Evolutionary conservation across 1,139 yeast genomes (phyloP).

Genomic region (Hemisphaericaspora lyxosophila): DNA sequence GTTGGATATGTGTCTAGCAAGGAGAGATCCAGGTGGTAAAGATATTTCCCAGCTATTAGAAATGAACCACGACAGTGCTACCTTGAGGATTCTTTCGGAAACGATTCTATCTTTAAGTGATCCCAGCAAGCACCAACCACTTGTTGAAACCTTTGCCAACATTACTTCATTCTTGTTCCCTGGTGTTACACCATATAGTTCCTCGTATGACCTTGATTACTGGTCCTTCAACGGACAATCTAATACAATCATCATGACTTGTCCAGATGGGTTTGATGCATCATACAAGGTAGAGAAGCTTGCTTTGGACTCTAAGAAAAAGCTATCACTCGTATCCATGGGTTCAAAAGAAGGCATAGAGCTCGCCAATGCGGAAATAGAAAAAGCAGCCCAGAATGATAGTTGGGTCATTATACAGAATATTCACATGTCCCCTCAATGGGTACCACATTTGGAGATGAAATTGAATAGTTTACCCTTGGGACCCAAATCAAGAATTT

Average conservation of each 20-base stretch:
- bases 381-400: slow-evolving; percentile 44
- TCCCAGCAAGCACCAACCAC: slow-evolving; percentile 5
- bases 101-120: slow-evolving; percentile 9
- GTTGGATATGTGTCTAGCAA: slow-evolving; percentile 11
- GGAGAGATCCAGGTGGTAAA: slow-evolving; percentile 7
- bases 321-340: slow-evolving; percentile 57
- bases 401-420: slow-evolving; percentile 78
- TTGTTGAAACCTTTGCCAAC: slow-evolving; percentile 16
- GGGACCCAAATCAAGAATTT: slow-evolving; percentile 44
- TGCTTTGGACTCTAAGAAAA: slow-evolving; percentile 27
- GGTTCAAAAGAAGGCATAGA: slow-evolving; percentile 72
- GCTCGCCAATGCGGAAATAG: slow-evolving; percentile 56
- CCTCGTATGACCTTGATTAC: slow-evolving; percentile 19
- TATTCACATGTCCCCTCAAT: slow-evolving; percentile 65
- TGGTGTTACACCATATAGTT: slow-evolving; percentile 8
- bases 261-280: slow-evolving; percentile 68
- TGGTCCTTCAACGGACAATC: slow-evolving; percentile 17
- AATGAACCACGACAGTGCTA: slow-evolving; percentile 21
- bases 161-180: slow-evolving; percentile 9
- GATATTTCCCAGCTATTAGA: slow-evolving; percentile 5
- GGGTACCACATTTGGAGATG: slow-evolving; percentile 60
- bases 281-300: slow-evolving; percentile 51
- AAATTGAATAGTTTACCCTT: slow-evolving; percentile 28
- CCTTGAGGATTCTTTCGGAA: slow-evolving; percentile 15
- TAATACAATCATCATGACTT: slow-evolving; percentile 53